Evolutionary conservation across 2,329 filamentous ascomycete genomes (phyloP).

Genomic region (Dendrostoma leiphaemia): DNA sequence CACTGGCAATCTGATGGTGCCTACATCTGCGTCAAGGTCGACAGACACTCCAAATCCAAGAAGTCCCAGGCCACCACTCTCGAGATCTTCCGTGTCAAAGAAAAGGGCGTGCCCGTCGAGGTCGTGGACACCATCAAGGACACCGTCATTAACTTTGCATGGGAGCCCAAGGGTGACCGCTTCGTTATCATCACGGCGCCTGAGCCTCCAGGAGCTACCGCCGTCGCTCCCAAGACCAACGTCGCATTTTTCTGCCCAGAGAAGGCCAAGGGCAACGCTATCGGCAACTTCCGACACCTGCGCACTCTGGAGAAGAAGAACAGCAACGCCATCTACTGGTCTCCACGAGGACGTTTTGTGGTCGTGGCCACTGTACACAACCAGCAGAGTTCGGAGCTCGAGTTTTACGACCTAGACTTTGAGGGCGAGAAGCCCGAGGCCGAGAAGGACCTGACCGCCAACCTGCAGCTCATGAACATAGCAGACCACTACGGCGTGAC

Average conservation of each 20-base stretch:
- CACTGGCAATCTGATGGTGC: conserved; percentile 97
- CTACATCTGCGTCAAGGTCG: conserved; percentile 98
- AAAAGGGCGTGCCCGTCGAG: conserved; percentile 98
- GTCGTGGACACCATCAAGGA: conserved; percentile 98
- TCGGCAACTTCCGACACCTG: conserved; percentile 95
- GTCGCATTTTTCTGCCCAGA: conserved; percentile 97
- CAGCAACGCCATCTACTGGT: conserved; percentile 99
- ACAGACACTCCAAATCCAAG: conserved; percentile 98
- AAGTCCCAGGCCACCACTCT: conserved; percentile 96
- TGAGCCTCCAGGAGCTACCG: conserved; percentile 74
- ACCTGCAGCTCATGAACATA: conserved; percentile 90
- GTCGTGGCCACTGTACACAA: conserved; percentile 91
- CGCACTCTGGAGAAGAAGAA: conserved; percentile 98
- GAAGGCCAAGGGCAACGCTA: conserved; percentile 76
- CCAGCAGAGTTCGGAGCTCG: conserved; percentile 89
- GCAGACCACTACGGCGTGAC: conserved; percentile 97
- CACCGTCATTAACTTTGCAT: conserved; percentile 98
- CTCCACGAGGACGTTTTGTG: conserved; percentile 90
- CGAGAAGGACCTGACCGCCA: conserved; percentile 92
- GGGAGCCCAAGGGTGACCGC: conserved; percentile 96
- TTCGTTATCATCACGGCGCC: conserved; percentile 96
- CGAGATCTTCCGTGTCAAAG: conserved; percentile 94
- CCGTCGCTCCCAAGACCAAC: conserved; percentile 87
- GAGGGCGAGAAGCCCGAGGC: conserved; percentile 93
- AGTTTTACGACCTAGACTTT: conserved; percentile 97